These are phyloP conservation scores for Aspergillus sp. DNA, from an alignment of 2,329 filamentous ascomycete species.

Conservation along the genomic window DNA sequence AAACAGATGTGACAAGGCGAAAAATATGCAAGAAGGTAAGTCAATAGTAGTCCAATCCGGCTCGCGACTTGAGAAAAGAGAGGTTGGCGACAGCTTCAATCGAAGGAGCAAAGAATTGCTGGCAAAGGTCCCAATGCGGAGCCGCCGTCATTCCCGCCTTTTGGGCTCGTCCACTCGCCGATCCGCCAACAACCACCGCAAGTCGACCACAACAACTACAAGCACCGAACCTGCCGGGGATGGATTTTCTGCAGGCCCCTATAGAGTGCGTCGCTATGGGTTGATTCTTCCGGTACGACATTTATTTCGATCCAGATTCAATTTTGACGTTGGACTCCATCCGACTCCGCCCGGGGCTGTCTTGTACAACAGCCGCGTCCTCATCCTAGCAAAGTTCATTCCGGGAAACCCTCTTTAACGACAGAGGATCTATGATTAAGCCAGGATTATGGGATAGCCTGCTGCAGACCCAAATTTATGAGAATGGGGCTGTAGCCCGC, in stretches of 20 bases:
- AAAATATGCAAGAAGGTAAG: not conserved
- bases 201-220: not conserved
- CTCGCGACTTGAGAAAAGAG: not conserved
- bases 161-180: not conserved
- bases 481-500: not conserved
- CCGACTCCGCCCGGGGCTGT: not conserved
- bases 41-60: not conserved
- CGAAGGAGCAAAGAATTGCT: not conserved
- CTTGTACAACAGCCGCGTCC: conserved; percentile 5
- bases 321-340: conserved; percentile 15
- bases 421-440: conserved; percentile 1
- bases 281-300: conserved; percentile 10
- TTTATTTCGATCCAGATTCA: not conserved
- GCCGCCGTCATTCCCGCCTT: conserved; percentile 10
- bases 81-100: conserved; percentile 1
- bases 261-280: conserved; percentile 2
- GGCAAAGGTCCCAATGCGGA: conserved; percentile 11
- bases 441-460: not conserved
- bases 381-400: conserved; percentile 30
- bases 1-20: conserved; percentile 2
- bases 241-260: conserved; percentile 7
- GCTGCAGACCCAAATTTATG: not conserved
- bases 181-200: not conserved
- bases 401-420: conserved; percentile 29
- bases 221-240: not conserved